Percentiles rank a stretch among this genome's conserved stretches.
These are phyloP conservation scores for Pseudoscleropodium purum DNA, from an alignment of 225 moss, liverwort and hornwort genomes.

Conservation along the genomic window DNA sequence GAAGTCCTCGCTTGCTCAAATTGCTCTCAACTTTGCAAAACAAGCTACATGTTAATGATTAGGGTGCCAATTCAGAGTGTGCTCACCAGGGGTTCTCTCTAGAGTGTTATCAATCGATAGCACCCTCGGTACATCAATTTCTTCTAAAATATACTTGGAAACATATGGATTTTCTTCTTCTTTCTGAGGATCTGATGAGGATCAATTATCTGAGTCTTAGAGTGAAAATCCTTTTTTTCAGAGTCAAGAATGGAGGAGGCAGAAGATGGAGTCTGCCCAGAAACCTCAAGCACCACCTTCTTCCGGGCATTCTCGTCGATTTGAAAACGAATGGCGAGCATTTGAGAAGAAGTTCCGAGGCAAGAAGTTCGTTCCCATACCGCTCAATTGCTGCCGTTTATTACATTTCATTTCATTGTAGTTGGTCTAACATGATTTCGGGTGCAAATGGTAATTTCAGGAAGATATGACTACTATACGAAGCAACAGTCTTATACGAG, in stretches of 20 bases:
- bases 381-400: background rate
- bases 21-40: background rate
- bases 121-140: background rate
- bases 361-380: background rate
- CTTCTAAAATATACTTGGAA: background rate
- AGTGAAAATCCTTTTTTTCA: background rate
- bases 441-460: slow-evolving; percentile 2
- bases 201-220: background rate
- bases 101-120: background rate
- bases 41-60: background rate
- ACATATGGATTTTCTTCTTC: background rate
- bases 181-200: background rate
- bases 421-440: background rate
- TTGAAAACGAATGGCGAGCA: slow-evolving; percentile 42
- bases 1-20: background rate
- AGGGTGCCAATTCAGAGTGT: background rate
- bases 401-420: background rate
- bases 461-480: slow-evolving; percentile 25
- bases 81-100: background rate
- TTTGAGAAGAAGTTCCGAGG: slow-evolving; percentile 38
- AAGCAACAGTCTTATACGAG: slow-evolving; percentile 6
- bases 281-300: slow-evolving; percentile 12
- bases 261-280: slow-evolving; percentile 11
- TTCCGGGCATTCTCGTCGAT: slow-evolving; percentile 34
- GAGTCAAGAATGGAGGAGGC: slow-evolving; percentile 33